A percentile compares a stretch with the other conserved stretches of the same genome.
Evolutionary conservation across 306 rosid genomes (phyloP).

Genomic region (Fragaria iinumae): DNA sequence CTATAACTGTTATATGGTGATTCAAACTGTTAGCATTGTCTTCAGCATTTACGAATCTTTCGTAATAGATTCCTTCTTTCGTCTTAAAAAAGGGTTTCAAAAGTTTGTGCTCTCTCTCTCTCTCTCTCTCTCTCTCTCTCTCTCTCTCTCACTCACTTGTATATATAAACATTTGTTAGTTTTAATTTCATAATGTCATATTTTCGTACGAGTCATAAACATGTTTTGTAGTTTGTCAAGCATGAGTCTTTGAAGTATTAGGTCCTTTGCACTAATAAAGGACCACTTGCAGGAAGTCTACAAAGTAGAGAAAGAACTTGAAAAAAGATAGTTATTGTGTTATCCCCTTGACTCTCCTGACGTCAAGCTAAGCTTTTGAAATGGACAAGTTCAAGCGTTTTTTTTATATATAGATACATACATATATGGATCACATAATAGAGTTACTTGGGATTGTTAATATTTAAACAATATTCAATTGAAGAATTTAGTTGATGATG

Average conservation of each 20-base stretch:
- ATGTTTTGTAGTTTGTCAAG: background rate
- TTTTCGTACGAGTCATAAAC: background rate
- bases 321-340: background rate
- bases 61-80: background rate
- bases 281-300: background rate
- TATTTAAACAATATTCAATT: background rate
- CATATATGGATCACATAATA: background rate
- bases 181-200: background rate
- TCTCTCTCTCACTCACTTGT: background rate
- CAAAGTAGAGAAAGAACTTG: background rate
- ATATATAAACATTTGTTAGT: background rate
- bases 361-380: background rate
- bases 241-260: background rate
- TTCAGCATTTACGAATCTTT: background rate
- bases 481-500: background rate
- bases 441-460: background rate
- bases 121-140: background rate
- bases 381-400: background rate
- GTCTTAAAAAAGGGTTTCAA: background rate
- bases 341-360: background rate
- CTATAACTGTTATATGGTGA: background rate
- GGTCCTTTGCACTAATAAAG: background rate
- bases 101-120: background rate
- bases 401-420: background rate
- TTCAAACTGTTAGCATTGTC: background rate